phyloP scores from a whole-genome alignment of 23 red algal species.

The Pyropia yezoensis region DNA sequence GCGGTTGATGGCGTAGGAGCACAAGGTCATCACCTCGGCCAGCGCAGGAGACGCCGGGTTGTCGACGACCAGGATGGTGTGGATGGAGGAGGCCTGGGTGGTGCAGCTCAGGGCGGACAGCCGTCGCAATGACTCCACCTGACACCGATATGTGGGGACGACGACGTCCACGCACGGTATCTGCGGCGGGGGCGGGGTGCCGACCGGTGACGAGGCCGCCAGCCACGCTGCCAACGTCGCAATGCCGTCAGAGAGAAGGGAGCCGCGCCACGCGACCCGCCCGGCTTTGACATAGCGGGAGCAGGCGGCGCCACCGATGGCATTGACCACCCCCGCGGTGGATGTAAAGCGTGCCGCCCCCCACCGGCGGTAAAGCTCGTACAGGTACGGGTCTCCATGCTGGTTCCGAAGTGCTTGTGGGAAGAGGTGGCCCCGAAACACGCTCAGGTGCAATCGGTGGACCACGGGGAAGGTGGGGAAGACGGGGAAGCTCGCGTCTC shows the following conservation, averaged over 20 bases:
- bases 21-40: not conserved
- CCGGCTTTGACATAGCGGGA: not conserved
- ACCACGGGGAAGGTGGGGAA: not conserved
- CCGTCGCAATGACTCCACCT: not conserved
- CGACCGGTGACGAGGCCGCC: not conserved
- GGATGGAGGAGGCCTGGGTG: not conserved
- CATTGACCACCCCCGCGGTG: not conserved
- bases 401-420: not conserved
- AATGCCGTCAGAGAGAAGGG: not conserved
- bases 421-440: not conserved
- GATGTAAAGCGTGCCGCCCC: not conserved
- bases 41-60: not conserved
- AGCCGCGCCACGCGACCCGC: not conserved
- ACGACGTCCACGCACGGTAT: conserved; percentile 2
- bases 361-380: not conserved
- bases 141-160: not conserved
- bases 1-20: not conserved
- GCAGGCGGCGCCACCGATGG: not conserved
- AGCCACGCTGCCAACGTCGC: not conserved
- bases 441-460: not conserved
- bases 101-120: not conserved
- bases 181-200: too few species aligned
- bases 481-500: not conserved
- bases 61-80: not conserved
- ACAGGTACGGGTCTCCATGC: not conserved